phyloP scores from a whole-genome alignment of 129 eudicot genomes.

The Ambrosia artemisiifolia region DNA sequence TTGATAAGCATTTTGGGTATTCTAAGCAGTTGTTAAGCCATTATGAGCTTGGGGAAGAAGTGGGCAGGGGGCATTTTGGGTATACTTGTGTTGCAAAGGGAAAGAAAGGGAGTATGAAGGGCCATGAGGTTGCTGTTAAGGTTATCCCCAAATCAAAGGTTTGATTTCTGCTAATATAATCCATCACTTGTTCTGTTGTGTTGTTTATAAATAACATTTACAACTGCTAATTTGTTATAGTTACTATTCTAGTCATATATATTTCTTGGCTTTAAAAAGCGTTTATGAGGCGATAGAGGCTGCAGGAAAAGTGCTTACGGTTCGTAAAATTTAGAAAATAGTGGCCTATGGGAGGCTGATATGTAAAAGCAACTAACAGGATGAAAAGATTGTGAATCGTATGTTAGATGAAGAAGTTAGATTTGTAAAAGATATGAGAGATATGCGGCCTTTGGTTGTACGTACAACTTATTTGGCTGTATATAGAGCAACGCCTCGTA shows the following conservation, averaged over 20 bases:
- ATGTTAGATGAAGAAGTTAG: background rate
- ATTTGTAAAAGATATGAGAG: background rate
- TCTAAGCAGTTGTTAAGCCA: slow-evolving; percentile 64
- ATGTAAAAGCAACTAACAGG: background rate
- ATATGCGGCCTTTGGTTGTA: background rate
- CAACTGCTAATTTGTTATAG: too few relatives aligned
- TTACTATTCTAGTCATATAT: background rate
- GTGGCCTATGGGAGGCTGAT: background rate
- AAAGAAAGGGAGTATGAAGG: slow-evolving; percentile 90
- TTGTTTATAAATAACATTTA: background rate
- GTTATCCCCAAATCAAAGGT: slow-evolving; percentile 99
- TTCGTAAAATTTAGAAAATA: too few relatives aligned
- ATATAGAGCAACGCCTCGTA: too few relatives aligned
- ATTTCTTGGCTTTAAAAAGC: background rate
- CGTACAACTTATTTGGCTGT: too few relatives aligned
- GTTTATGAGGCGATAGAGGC: background rate
- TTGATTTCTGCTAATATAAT: slow-evolving; percentile 15
- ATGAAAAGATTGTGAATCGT: background rate
- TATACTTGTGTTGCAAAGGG: slow-evolving; percentile 87
- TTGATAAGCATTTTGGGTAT: slow-evolving; percentile 90
- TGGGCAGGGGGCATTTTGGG: slow-evolving; percentile 98
- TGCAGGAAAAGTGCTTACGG: background rate
- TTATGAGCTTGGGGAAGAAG: slow-evolving; percentile 91
- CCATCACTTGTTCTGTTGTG: background rate
- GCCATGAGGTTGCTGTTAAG: slow-evolving; percentile 95